phyloP scores from a whole-genome alignment of 139 green algal species.

The Chlorella sp. region DNA sequence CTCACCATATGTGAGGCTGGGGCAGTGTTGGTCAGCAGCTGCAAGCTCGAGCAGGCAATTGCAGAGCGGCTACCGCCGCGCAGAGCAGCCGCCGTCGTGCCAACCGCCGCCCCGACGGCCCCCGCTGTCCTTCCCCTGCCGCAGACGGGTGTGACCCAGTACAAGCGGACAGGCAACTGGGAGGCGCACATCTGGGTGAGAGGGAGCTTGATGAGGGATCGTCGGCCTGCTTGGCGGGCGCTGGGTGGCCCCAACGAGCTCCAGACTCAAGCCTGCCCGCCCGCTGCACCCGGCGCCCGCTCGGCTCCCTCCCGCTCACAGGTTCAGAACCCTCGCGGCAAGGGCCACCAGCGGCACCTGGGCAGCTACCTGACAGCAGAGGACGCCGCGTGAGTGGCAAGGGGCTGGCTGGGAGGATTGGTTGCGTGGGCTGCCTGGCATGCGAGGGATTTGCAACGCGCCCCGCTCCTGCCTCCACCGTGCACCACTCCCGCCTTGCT shows the following conservation, averaged over 20 bases:
- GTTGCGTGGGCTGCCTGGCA: no score
- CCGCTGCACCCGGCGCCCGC: no score
- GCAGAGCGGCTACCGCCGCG: no score
- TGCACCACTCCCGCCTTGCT: background rate
- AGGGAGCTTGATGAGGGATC: no score
- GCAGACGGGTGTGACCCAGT: constrained; percentile 41
- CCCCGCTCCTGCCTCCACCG: background rate
- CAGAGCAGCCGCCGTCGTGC: no score
- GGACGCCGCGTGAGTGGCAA: background rate
- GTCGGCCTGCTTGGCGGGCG: no score
- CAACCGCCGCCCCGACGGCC: background rate
- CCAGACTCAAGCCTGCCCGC: background rate
- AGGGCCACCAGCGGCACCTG: constrained; percentile 48
- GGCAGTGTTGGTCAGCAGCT: background rate
- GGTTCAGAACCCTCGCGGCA: constrained; percentile 1
- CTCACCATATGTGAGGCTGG: constrained; percentile 10
- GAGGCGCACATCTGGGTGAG: constrained; percentile 50
- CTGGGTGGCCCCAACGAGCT: no score
- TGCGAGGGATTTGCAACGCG: background rate
- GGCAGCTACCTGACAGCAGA: constrained; percentile 15
- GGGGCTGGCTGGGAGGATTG: background rate
- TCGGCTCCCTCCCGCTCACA: background rate
- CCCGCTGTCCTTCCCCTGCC: background rate
- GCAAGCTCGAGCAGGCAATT: no score
- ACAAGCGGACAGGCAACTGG: constrained; percentile 48